Base-by-base conservation (phyloP, 75 land plant genomes). In the Pinus albicaulis region DNA sequence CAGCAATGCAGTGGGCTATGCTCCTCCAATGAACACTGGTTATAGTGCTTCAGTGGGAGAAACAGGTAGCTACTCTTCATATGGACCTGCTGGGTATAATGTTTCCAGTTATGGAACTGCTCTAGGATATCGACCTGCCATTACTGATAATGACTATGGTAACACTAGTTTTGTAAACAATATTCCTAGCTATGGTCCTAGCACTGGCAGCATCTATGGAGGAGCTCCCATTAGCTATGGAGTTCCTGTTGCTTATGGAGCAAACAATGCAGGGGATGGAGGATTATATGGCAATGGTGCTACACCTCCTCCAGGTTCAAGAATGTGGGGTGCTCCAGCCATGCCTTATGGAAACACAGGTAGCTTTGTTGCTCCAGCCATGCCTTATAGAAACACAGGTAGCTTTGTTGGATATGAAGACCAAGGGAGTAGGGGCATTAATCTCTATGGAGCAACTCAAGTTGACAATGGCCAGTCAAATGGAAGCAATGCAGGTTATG, bases 371-470 rank as follows among this genome's bases (percentile, higher is more conserved):
- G 80, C 71, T 56, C 76, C 84, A 12, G 91, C 76, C 2, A 77
- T 82, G 31, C 61, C 82, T 5, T 82, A 87, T 57, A 86, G 80
- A 59, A 79, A 83, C 44, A 80, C 86, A 16, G 52, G 74, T 72
- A 91, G 87, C 17, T 79, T 81, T 20, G 72, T 84, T 63, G 92
- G 86, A 6, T 93, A 86, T 78, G 89, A 88, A 19, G 85, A 72
- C 76, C 86, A 75, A 73, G 85, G 79, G 74, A 86, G 81, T 16
- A 71, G 71, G 14, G 82, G 65, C 66, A 81, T 71, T 59, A 76
- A 81, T 80, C 85, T 81, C 0, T 88, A 90, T 87, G 92, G 95
- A 0, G 75, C 78, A 44, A 0, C 0, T 31, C 31, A 31, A 31
- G 31, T 31, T 31, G 31, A 31, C 31, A 31, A 31, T 31, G 31